phyloP scores from a whole-genome alignment of 768 basidiomycete genomes.

The Trametes sanguinea region DNA sequence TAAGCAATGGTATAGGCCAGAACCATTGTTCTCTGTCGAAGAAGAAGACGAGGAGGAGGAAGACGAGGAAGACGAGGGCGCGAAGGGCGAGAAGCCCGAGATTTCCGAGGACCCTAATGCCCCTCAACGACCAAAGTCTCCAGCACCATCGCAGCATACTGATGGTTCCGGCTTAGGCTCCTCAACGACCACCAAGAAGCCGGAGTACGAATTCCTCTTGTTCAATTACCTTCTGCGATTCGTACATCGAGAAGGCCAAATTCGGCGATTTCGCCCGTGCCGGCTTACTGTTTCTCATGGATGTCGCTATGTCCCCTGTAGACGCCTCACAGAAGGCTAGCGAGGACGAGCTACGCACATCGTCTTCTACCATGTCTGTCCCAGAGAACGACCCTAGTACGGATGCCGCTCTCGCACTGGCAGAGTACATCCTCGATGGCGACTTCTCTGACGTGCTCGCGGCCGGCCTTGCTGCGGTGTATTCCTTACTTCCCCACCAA shows the following conservation, averaged over 20 bases:
- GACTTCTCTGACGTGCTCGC: constrained; percentile 98
- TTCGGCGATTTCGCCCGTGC: constrained; percentile 93
- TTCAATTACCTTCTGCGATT: constrained; percentile 96
- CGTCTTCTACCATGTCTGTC: constrained; percentile 32
- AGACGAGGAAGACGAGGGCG: constrained; percentile 47
- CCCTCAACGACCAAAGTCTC: constrained; percentile 47
- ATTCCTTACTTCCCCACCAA: constrained; percentile 91
- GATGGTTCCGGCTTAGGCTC: constrained; percentile 50
- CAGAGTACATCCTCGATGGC: constrained; percentile 93
- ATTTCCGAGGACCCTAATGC: constrained; percentile 3
- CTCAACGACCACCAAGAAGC: constrained; percentile 52
- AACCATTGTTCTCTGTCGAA: constrained; percentile 72
- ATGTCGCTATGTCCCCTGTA: constrained; percentile 89
- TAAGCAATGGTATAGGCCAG: constrained; percentile 82
- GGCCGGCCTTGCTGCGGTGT: constrained; percentile 90
- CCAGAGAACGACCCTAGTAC: constrained; percentile 65
- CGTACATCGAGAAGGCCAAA: constrained; percentile 90
- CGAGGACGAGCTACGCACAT: constrained; percentile 34
- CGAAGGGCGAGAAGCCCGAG: constrained; percentile 34
- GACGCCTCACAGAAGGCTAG: constrained; percentile 47
- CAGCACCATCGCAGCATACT: constrained; percentile 61
- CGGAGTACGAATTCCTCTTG: constrained; percentile 93
- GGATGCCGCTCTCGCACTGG: constrained; percentile 84
- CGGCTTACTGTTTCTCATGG: constrained; percentile 91
- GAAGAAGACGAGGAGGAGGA: constrained; percentile 66